Evolutionary conservation across 169 alveolate species (phyloP), one percentile per base, ranked within the genome.

Genomic region (Plasmodium coatneyi): DNA sequence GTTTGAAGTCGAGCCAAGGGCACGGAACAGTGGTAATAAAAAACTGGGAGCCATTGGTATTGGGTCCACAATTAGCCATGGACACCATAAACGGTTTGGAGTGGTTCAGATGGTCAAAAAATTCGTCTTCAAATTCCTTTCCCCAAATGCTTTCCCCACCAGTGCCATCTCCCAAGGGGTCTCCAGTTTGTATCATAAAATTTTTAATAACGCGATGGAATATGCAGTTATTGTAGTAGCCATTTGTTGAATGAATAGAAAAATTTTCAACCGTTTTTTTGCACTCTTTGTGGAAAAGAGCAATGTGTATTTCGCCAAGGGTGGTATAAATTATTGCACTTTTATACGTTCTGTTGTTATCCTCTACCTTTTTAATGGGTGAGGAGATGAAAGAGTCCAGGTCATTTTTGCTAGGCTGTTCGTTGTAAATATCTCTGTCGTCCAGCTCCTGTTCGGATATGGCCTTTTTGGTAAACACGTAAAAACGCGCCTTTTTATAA

Each of bases 21-120:
- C 99, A 97, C 41, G 99, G 98, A 56, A 97, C 99, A 1, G 99
- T 98, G 71, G 99, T 98, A 92, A 99, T 98, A 97, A 99, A 99
- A 95, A 99, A 99, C 95, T 99, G 99, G 46, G 99, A 98, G 10
- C 99, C 99, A 96, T 99, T 99, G 16, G 99, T 99, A 93, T 99
- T 98, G 19, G 99, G 99, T 4, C 99, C 99, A 19, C 99, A 98
- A 95, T 99, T 99, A n/a, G 99, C 99, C 99, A 99, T 99, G 34
- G 99, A 97, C 16, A 99, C 97, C 52, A 98, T 97, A 92, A 98
- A 98, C 5, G 99, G 99, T 74, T 98, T 92, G 92, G 98, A 99
- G 96, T 98, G 99, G 93, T 97, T 98, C 41, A 98, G 97, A 22
- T 98, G 96, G 66, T 98, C 99, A 92, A 97, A 97, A 86, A 98